Evolutionary conservation across 2,329 filamentous ascomycete genomes (phyloP).

Genomic region (Trichoderma sp.): DNA sequence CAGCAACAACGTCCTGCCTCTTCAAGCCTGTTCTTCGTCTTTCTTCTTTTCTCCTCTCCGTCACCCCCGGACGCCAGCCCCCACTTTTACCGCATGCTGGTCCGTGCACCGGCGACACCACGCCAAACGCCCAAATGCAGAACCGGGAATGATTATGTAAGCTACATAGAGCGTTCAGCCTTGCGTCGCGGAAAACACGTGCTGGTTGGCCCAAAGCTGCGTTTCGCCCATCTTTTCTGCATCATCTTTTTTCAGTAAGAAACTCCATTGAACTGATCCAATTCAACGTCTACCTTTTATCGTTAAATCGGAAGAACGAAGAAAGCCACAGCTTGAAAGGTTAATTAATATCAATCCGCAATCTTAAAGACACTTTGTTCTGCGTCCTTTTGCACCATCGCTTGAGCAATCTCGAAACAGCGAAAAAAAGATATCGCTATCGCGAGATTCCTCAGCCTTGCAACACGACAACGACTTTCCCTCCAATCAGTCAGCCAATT

Average conservation of each 20-base stretch:
- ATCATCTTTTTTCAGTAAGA: neutral
- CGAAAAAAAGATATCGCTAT: neutral
- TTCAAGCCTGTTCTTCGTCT: neutral
- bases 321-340: neutral
- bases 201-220: neutral
- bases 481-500: neutral
- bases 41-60: neutral
- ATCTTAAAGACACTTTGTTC: neutral
- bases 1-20: neutral
- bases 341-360: neutral
- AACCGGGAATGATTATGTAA: neutral
- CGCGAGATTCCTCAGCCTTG: slow-evolving; percentile 5
- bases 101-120: neutral
- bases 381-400: too few species aligned
- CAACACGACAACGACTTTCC: neutral
- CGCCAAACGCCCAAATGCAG: neutral
- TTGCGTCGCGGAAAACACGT: slow-evolving; percentile 9
- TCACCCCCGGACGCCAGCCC: slow-evolving; percentile 26
- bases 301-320: neutral
- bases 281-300: neutral
- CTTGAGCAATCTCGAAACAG: neutral
- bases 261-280: neutral
- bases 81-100: slow-evolving; percentile 15
- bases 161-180: neutral
- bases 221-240: neutral